These are phyloP conservation scores for Lentinus tigrinus DNA, from an alignment of 768 basidiomycete genomes.

Conservation along the genomic window DNA sequence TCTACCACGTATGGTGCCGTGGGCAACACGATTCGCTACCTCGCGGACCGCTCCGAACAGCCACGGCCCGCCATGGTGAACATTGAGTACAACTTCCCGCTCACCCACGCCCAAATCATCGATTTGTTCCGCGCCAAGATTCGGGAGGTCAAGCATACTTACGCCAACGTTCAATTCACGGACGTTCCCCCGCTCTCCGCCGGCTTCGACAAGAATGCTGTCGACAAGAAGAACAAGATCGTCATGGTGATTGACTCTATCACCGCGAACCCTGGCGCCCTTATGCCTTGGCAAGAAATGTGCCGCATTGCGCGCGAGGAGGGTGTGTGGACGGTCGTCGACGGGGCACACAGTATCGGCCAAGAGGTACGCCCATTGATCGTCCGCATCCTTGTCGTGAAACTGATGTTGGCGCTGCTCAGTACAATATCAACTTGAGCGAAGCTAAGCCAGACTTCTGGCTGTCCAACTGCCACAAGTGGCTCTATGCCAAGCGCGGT, in stretches of 20 bases:
- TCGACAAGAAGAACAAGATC: conserved; percentile 41
- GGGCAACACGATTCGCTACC: conserved; percentile 46
- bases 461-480: conserved; percentile 87
- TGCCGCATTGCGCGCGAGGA: conserved; percentile 61
- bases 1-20: conserved; percentile 55
- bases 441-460: conserved; percentile 69
- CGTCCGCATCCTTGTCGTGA: not conserved
- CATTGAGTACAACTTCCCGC: conserved; percentile 52
- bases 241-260: conserved; percentile 73
- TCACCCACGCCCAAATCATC: conserved; percentile 55
- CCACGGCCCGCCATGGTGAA: conserved; percentile 51
- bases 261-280: conserved; percentile 56
- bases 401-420: not conserved
- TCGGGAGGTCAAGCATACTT: conserved; percentile 25
- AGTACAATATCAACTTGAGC: conserved; percentile 51
- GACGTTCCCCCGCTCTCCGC: conserved; percentile 16
- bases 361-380: conserved; percentile 43
- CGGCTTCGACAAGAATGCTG: not conserved
- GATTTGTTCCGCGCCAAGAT: conserved; percentile 42
- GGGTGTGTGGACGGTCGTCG: conserved; percentile 65
- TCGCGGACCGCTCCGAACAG: conserved; percentile 45
- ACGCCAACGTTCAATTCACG: conserved; percentile 11
- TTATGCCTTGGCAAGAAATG: conserved; percentile 71
- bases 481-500: conserved; percentile 71
- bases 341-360: conserved; percentile 79